These are phyloP conservation scores for Ascochyta fabae DNA, from an alignment of 2,329 filamentous ascomycete species.

Conservation along the genomic window DNA sequence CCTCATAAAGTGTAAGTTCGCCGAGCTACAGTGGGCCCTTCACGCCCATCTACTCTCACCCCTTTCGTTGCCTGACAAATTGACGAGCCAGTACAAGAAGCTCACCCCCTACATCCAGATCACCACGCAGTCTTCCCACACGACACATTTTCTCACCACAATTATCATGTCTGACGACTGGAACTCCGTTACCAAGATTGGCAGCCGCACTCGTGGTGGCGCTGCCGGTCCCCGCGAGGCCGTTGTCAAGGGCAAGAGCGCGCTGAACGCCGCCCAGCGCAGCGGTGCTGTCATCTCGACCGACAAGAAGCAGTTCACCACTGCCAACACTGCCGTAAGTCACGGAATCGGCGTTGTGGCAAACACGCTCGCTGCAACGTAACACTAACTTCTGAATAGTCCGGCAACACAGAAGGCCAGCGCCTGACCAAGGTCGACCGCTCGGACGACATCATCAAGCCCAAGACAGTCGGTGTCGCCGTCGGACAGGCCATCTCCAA, in stretches of 20 bases:
- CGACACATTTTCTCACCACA: conserved; percentile 5
- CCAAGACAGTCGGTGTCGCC: conserved; percentile 78
- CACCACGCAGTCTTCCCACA: conserved; percentile 17
- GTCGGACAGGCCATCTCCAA: conserved; percentile 85
- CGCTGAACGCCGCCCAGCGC: conserved; percentile 89
- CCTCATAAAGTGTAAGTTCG: conserved; percentile 18
- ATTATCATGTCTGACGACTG: conserved; percentile 76
- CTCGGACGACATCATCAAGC: conserved; percentile 95
- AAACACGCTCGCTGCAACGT: neutral
- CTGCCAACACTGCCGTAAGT: conserved; percentile 77
- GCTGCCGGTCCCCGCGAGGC: conserved; percentile 77
- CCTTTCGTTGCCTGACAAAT: conserved; percentile 16
- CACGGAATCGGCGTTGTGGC: neutral
- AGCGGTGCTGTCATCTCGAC: conserved; percentile 77
- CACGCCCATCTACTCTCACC: conserved; percentile 7
- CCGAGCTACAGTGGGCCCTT: neutral
- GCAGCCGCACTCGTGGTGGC: conserved; percentile 77
- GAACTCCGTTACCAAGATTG: conserved; percentile 91
- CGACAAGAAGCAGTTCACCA: conserved; percentile 83
- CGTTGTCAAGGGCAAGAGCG: conserved; percentile 81
- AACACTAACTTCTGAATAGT: conserved; percentile 8
- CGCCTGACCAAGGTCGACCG: conserved; percentile 98
- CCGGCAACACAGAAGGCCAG: conserved; percentile 72
- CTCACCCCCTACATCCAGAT: conserved; percentile 20
- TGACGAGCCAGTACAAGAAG: conserved; percentile 11